Conservation (phyloP, 305 asterid genomes). For the Plantago coronopus region DNA sequence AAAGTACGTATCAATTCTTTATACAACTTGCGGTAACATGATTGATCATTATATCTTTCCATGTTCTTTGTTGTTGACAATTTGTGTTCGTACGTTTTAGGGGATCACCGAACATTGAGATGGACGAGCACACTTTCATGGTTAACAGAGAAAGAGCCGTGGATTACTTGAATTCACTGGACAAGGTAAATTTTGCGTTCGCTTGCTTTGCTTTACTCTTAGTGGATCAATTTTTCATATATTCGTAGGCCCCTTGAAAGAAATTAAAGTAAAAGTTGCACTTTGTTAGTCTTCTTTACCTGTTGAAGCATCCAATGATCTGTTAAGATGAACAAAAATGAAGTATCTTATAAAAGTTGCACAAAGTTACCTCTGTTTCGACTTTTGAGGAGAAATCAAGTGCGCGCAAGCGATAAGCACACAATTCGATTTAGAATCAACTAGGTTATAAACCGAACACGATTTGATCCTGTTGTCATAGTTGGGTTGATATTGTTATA, state of each 20-base stretch:
- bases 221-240: conserved; percentile 5
- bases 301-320: conserved; percentile 3
- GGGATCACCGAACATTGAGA: conserved; percentile 97
- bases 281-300: not conserved
- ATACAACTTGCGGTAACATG: not conserved
- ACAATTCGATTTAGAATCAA: too few species aligned
- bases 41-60: not conserved
- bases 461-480: too few species aligned
- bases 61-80: not conserved
- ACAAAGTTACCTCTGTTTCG: not conserved
- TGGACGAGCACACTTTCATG: conserved; percentile 97
- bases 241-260: conserved; percentile 10
- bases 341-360: not conserved
- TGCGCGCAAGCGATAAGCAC: too few species aligned
- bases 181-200: conserved; percentile 46
- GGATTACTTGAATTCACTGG: conserved; percentile 91
- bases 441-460: too few species aligned
- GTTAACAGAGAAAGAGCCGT: conserved; percentile 99
- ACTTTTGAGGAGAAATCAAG: not conserved
- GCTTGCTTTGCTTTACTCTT: conserved; percentile 10
- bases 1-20: conserved; percentile 47
- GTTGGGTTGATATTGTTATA: not conserved
- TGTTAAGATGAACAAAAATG: not conserved
- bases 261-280: not conserved
- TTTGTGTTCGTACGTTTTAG: conserved; percentile 28